Conservation (phyloP, 345 rosid species). For the Excoecaria agallocha region DNA sequence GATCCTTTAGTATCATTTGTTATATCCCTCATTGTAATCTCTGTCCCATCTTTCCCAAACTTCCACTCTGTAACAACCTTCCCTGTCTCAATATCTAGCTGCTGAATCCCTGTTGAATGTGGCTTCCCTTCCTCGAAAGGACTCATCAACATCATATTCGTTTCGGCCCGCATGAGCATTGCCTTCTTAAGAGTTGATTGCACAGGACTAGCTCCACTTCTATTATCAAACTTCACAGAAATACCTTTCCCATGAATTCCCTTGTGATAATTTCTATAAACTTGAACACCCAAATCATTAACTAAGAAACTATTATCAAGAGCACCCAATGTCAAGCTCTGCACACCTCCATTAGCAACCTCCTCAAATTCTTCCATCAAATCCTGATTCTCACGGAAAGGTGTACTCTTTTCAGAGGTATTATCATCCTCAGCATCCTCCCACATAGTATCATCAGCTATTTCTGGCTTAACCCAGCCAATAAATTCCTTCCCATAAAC, state of each 20-base stretch:
- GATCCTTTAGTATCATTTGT: slow-evolving; percentile 83
- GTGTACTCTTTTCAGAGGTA: slow-evolving; percentile 25
- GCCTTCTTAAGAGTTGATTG: slow-evolving; percentile 71
- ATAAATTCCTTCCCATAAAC: slow-evolving; percentile 86
- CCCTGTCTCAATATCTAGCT: slow-evolving; percentile 83
- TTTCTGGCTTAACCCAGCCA: slow-evolving; percentile 84
- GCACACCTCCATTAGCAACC: slow-evolving; percentile 87
- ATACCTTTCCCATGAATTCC: slow-evolving; percentile 86
- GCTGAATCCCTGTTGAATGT: slow-evolving; percentile 64
- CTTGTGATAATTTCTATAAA: slow-evolving; percentile 59
- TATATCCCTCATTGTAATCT: slow-evolving; percentile 78
- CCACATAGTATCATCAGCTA: slow-evolving; percentile 93
- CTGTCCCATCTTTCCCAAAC: slow-evolving; percentile 88
- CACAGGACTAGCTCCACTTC: slow-evolving; percentile 25
- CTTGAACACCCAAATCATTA: slow-evolving; percentile 82
- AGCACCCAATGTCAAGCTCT: slow-evolving; percentile 80
- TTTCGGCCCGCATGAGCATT: slow-evolving; percentile 89
- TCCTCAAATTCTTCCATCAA: slow-evolving; percentile 86
- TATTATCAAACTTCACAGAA: slow-evolving; percentile 52
- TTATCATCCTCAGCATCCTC: slow-evolving; percentile 68
- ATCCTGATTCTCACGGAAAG: slow-evolving; percentile 33
- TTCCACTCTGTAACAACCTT: slow-evolving; percentile 89
- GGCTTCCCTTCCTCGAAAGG: slow-evolving; percentile 74
- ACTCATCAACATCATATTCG: slow-evolving; percentile 95
- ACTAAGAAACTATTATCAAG: slow-evolving; percentile 90